Evolutionary conservation across 345 rosid species (phyloP), one percentile per base, ranked within the genome.

Genomic region (Dipteronia sinensis): DNA sequence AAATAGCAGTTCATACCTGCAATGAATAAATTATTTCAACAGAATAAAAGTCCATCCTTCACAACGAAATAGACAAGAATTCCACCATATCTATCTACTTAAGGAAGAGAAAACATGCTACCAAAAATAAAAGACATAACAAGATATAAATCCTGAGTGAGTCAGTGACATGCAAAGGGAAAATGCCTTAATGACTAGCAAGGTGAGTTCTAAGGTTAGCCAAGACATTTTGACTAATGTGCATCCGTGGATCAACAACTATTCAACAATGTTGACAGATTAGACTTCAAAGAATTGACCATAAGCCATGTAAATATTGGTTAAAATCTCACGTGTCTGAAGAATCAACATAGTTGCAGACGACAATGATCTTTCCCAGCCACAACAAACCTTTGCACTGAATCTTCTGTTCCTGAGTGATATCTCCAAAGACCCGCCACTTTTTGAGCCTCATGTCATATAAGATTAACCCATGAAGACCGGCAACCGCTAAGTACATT

Each of bases 381-480:
- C 99, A 96, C 82, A 91, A 80, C 87, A 96, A 88, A 76, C 99
- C 97, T 87, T 90, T 87, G 86, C 99, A 94, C 84, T 90, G 97
- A 79, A 94, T 94, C 88, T 87, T 90, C 74, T 96, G 99, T 72
- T 96, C 98, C 85, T 96, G 98, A 78, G 91, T 90, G 80, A 94
- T 83, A 89, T 96, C 98, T 71, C 99, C 97, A 89, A 96, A 96
- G 62, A 92, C 93, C 68, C 97, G 86, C 98, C 99, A 96, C 82
- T 88, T 94, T 83, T 94, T 94, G 77, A 87, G 69, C 77, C 89
- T 87, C 73, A 96, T 87, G 82, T 92, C 97, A 82, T 96, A 96
- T 79, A 96, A 83, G 77, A 94, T 91, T 77, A 96, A 83, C 79
- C 99, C 99, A 82, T 92, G 94, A 65, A 90, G 87, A 83, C 99